Base-by-base conservation (phyloP, 2,329 filamentous ascomycete species). In the Aspergillus calidoustus region DNA sequence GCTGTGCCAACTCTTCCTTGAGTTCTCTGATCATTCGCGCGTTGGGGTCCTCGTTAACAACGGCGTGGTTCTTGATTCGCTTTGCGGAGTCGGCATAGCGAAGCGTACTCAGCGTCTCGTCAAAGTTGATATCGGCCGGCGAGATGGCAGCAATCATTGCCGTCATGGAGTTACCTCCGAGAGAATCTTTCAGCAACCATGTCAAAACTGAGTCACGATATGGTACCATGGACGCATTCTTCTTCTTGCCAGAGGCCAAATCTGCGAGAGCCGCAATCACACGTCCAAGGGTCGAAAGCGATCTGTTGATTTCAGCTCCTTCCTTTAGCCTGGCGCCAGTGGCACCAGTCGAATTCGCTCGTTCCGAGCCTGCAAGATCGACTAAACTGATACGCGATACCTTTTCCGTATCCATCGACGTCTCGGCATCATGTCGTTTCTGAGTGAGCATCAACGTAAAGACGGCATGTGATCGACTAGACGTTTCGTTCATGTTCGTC, bases 401-500 rank as follows among this genome's bases (percentile, higher is more conserved):
- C 78, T 97, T 97, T 78, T 99, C 96, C 71, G 94, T 91, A 71
- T 93, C 92, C 93, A 99, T 96, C 67, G 93, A 96, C 0, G 95
- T 97, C 75, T 97, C 93, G 2, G 86, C 82, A 74, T 99, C 95
- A 74, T 91, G 90, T 63, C 91, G 89, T 77, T 97, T 98, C 77
- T 99, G 95, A 0, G 93, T 97, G 51, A 99, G 83, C 72, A 94
- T 98, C 57, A 99, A 83, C 22, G 96, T 99, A 76, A 99, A 99
- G 55, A 99, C 96, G 46, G 95, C 95, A 78, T 99, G 95, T 75
- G 94, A 98, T 83, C 95, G 90, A 86, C 93, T 97, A 63, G 93
- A 97, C 0, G 96, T 99, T 79, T 98, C 95, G 83, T 99, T 99
- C 95, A 99, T 99, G 85, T 98, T 99, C 44, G 95, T 99, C 7